phyloP scores from a whole-genome alignment of 192 early-diverging fungal species.

The Coemansia sp. region DNA sequence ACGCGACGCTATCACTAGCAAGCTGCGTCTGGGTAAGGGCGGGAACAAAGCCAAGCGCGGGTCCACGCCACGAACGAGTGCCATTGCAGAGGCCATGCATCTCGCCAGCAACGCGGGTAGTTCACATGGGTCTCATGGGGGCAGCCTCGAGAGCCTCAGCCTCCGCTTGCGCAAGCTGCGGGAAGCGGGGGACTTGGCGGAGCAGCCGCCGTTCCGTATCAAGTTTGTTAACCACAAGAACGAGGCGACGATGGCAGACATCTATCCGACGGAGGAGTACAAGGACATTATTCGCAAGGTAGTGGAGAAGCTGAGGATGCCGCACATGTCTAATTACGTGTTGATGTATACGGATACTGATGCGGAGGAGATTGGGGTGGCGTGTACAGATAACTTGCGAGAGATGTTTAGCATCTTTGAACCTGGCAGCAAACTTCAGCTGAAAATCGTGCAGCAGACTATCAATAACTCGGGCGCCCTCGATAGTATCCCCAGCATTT shows the following conservation, averaged over 20 bases:
- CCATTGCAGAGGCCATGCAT: conserved; percentile 7
- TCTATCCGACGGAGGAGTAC: conserved; percentile 38
- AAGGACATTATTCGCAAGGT: conserved; percentile 33
- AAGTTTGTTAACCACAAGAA: conserved; percentile 45
- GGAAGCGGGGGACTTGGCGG: background rate
- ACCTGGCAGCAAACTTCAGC: conserved; percentile 39
- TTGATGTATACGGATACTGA: conserved; percentile 49
- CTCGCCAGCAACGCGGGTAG: conserved; percentile 7
- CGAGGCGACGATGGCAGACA: conserved; percentile 43
- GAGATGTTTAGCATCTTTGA: conserved; percentile 51
- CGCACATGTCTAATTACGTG: conserved; percentile 24
- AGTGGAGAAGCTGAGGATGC: conserved; percentile 44
- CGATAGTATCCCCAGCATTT: conserved; percentile 36
- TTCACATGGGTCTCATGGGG: conserved; percentile 3
- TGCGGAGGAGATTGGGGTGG: conserved; percentile 51
- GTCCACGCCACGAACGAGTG: conserved; percentile 35
- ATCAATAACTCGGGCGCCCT: conserved; percentile 43
- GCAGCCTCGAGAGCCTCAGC: conserved; percentile 20
- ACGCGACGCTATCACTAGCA: conserved; percentile 6
- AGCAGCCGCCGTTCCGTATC: conserved; percentile 29
- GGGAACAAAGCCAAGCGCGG: conserved; percentile 37
- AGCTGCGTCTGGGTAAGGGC: conserved; percentile 23
- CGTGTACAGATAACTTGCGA: conserved; percentile 43
- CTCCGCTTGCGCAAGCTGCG: conserved; percentile 23
- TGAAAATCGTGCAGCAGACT: conserved; percentile 42